These are phyloP conservation scores for Candida labiduridarum DNA, from an alignment of 1,139 yeast genomes.

Conservation along the genomic window DNA sequence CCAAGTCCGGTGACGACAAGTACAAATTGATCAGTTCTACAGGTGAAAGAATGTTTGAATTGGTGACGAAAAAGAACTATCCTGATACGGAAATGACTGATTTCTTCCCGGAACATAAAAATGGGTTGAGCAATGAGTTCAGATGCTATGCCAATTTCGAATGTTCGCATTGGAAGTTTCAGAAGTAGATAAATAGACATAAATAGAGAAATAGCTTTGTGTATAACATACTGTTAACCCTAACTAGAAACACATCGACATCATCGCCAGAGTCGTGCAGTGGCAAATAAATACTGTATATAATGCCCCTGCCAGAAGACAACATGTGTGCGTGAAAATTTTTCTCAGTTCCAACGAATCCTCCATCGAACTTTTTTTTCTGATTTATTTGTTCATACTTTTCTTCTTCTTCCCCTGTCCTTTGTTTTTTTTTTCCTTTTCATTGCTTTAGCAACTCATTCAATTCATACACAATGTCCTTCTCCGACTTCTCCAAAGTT, in stretches of 20 bases:
- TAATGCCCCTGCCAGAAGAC: not conserved
- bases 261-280: not conserved
- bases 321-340: conserved; percentile 2
- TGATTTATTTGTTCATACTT: not conserved
- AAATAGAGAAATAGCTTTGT: not conserved
- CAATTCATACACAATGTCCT: conserved; percentile 52
- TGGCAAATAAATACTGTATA: not conserved
- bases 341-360: not conserved
- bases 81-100: conserved; percentile 66
- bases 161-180: conserved; percentile 39
- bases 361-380: not conserved
- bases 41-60: conserved; percentile 80
- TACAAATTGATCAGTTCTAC: conserved; percentile 72
- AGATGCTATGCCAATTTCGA: conserved; percentile 82
- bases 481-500: conserved; percentile 76
- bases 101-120: conserved; percentile 78
- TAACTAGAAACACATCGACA: not conserved
- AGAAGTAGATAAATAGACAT: not conserved
- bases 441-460: not conserved
- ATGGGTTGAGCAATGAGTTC: conserved; percentile 86
- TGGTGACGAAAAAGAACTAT: conserved; percentile 56
- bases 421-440: not conserved
- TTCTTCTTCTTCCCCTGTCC: not conserved
- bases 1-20: conserved; percentile 43
- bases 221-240: not conserved